A percentile compares a stretch with the other conserved stretches of the same genome.
These are phyloP conservation scores for Histomonas meleagridis DNA, from an alignment of 208 protist genomes.

Conservation along the genomic window DNA sequence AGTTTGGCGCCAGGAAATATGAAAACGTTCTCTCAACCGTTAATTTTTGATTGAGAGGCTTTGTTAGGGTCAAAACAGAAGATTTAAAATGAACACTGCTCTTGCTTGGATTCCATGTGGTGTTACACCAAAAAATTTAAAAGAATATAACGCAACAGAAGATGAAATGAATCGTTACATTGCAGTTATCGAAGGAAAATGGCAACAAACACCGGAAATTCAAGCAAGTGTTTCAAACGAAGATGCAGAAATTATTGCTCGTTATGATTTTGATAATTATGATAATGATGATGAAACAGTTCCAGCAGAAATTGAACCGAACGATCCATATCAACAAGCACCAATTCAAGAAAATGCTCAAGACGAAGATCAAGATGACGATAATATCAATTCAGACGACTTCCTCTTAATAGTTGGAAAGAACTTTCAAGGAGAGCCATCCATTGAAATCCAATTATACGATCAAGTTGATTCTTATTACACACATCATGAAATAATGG, in stretches of 20 bases:
- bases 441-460: constrained; percentile 8
- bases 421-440: neutral
- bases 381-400: neutral
- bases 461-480: constrained; percentile 1
- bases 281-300: neutral
- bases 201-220: neutral
- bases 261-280: constrained; percentile 15
- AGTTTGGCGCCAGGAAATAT: too few species aligned
- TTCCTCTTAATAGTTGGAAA: neutral
- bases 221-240: neutral
- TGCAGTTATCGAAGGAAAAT: neutral
- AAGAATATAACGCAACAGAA: neutral
- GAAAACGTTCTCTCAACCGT: too few species aligned
- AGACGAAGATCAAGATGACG: neutral
- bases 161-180: neutral
- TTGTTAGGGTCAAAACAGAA: too few species aligned
- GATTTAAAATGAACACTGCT: constrained; percentile 28
- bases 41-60: too few species aligned
- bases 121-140: neutral
- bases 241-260: constrained; percentile 1
- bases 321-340: neutral
- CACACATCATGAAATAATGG: neutral
- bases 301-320: neutral
- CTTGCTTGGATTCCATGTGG: constrained; percentile 30
- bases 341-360: neutral